These are phyloP conservation scores for Metarhizium robertsii DNA, from an alignment of 2,329 filamentous ascomycete species.

Conservation along the genomic window DNA sequence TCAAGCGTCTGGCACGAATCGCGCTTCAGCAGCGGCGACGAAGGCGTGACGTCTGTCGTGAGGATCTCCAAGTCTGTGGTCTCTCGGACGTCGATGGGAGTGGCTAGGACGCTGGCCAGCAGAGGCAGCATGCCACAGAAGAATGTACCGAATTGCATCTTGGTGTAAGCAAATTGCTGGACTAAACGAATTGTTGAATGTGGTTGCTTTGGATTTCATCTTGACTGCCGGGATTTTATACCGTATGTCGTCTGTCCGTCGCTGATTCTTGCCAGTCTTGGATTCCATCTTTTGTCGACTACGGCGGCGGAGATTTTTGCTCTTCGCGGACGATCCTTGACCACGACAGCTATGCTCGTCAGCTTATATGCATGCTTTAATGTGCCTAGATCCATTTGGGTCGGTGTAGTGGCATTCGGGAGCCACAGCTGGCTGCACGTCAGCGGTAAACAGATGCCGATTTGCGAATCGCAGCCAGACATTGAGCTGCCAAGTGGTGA, in stretches of 20 bases:
- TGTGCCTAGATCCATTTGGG: neutral
- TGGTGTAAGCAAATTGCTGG: neutral
- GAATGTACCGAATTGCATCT: neutral
- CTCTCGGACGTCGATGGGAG: neutral
- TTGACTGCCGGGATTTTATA: neutral
- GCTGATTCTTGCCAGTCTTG: neutral
- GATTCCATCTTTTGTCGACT: neutral
- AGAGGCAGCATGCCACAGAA: neutral
- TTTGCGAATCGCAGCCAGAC: neutral
- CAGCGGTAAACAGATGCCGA: neutral
- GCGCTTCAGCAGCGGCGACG: neutral
- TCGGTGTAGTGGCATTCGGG: neutral
- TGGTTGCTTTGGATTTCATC: neutral
- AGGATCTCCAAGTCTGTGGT: neutral
- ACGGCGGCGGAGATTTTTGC: too few species aligned
- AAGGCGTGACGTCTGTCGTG: neutral
- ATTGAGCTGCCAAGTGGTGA: neutral
- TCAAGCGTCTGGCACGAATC: neutral
- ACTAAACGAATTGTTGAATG: neutral
- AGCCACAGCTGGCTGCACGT: neutral
- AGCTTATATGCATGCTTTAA: neutral
- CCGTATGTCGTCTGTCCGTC: neutral
- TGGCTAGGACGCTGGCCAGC: neutral
- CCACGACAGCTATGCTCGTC: neutral
- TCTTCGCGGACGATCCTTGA: neutral